These are phyloP conservation scores for Colletotrichum limetticola DNA, from an alignment of 2,329 filamentous ascomycete genomes.

Conservation along the genomic window DNA sequence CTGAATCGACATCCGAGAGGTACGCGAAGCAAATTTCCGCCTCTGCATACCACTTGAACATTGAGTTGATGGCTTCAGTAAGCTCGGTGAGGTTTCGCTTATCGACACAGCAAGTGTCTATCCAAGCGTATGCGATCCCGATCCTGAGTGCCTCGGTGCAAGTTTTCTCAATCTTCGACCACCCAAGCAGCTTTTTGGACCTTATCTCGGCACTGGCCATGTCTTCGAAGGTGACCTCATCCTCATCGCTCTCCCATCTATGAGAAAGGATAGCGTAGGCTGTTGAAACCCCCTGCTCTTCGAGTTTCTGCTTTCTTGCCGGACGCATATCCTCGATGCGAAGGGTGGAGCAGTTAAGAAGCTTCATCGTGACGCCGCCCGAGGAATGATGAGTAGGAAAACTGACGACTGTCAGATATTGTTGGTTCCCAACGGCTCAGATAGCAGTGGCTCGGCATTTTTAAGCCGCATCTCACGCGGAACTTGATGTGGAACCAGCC, in stretches of 20 bases:
- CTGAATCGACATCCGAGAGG: constrained; percentile 21
- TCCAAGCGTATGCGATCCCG: constrained; percentile 3
- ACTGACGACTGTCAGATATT: too few species aligned
- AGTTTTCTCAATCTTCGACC: neutral
- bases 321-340: neutral
- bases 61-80: neutral
- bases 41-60: constrained; percentile 15
- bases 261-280: neutral
- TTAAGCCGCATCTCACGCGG: too few species aligned
- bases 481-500: too few species aligned
- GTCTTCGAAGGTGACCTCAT: neutral
- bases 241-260: neutral
- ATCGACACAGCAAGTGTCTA: neutral
- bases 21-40: constrained; percentile 21
- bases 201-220: neutral
- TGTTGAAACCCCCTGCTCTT: neutral
- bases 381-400: neutral
- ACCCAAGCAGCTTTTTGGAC: neutral
- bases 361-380: neutral
- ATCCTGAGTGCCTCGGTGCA: neutral
- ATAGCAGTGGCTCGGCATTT: too few species aligned
- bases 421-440: too few species aligned
- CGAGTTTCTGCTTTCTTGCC: neutral
- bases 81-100: neutral
- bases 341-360: neutral